Conservation (phyloP, 2,329 filamentous ascomycete genomes). For the Phialophora verrucosa region DNA sequence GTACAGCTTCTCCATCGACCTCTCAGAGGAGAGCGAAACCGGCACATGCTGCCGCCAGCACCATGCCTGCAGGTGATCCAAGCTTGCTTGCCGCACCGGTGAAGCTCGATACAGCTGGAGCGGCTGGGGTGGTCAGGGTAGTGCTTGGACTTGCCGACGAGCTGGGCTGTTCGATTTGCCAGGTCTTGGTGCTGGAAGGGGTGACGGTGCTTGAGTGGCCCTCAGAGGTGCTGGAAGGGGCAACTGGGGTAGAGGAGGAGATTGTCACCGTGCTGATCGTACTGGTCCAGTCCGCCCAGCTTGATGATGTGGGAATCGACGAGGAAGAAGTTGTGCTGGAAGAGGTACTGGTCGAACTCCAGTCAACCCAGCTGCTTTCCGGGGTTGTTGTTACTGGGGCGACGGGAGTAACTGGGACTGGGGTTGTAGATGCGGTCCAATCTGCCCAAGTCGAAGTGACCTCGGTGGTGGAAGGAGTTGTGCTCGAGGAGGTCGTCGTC, state of each 20-base stretch:
- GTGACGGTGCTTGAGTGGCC: too few species aligned
- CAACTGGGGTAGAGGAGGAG: background rate
- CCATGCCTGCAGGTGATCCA: slow-evolving; percentile 6
- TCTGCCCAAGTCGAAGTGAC: background rate
- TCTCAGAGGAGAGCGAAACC: background rate
- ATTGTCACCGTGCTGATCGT: background rate
- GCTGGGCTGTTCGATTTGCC: slow-evolving; percentile 3
- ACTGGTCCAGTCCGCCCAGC: slow-evolving; percentile 16
- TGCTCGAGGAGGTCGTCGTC: background rate
- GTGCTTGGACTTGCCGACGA: slow-evolving; percentile 5
- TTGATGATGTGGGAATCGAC: background rate
- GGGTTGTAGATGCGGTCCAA: background rate
- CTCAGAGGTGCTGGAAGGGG: background rate
- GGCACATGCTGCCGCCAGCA: slow-evolving; percentile 5
- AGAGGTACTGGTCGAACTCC: background rate
- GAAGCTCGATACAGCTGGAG: slow-evolving; percentile 11
- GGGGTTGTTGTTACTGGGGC: background rate
- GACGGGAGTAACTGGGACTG: background rate
- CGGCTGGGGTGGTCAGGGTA: slow-evolving; percentile 1
- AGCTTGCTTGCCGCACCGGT: slow-evolving; percentile 10
- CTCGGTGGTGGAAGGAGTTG: background rate
- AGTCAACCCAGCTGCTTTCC: slow-evolving; percentile 13
- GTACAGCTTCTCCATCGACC: background rate
- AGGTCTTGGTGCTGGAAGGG: slow-evolving; percentile 2
- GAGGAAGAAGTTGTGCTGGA: slow-evolving; percentile 4